Base-by-base conservation (phyloP, 176 grass and related monocot species). In the Cenchrus purpureus region DNA sequence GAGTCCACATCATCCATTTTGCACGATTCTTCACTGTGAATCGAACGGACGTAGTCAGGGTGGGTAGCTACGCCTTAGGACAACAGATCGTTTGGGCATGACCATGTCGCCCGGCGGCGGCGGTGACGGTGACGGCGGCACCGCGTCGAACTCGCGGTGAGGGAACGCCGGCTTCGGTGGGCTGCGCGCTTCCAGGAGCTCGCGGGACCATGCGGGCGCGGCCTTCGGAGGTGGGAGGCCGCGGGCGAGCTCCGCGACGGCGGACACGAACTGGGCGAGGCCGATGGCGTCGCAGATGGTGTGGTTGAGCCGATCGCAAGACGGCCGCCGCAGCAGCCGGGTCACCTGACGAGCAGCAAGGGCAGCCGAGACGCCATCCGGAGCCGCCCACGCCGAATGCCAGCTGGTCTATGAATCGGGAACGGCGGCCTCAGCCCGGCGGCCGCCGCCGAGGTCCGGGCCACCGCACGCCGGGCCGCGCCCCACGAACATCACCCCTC, bases 281-380 rank as follows among this genome's bases (percentile, higher is more conserved):
- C 94, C 94, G 1, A 48, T 51, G 22, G 51, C 86, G 22, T 97
- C 91, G 43, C 83, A 90, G 4, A 93, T 88, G 63, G 68, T 65
- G 86, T 97, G 94, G 86, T 73, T 87, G 16, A 86, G 48, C 2
- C 79, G 86, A 77, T 7, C 46, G 67, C 88, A 90, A n/a, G 74
- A 85, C 55, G 84, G 20, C 90, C 90, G 11, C 92, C 85, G 65
- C 90, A 92, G 64, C 34, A 92, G 85, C 45, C 92, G 71, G 1
- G 92, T 94, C 11, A 91, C 92, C 84, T 93, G 91, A 90, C 82
- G 34, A 84, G 74, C 29, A 93, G 40, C 84, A 93, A 7, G 0
- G 91, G 42, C 70, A 73, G 61, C 62, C 4, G 14, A 86, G 66
- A 86, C 83, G 50, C 51, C 86, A 0, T n/a, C 37, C 0, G 14